Evolutionary conservation across 257 asterid genomes (phyloP).

Genomic region (Petunia axillaris): DNA sequence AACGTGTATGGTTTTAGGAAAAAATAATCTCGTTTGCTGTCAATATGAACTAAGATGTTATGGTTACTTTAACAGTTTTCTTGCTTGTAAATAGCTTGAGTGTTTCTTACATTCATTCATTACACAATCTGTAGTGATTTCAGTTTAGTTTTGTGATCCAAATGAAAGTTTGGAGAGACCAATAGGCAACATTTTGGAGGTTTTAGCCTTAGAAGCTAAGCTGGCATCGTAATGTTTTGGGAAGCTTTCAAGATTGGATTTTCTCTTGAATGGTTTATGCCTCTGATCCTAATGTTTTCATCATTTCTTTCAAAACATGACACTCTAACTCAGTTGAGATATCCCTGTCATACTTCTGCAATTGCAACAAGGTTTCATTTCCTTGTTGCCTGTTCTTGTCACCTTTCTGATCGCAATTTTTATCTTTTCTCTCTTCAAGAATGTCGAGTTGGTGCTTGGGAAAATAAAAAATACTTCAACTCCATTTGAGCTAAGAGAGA

Average conservation of each 20-base stretch:
- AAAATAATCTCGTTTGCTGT: no score
- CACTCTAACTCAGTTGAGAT: neutral
- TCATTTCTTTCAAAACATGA: neutral
- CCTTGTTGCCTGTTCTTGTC: neutral
- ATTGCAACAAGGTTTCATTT: neutral
- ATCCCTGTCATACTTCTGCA: neutral
- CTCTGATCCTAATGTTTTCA: neutral
- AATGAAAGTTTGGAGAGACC: conserved; percentile 8
- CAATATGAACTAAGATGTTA: no score
- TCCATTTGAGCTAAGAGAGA: conserved; percentile 5
- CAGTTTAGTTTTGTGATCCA: conserved; percentile 6
- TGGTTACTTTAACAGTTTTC: no score
- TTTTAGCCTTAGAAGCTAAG: neutral
- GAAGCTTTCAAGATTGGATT: neutral
- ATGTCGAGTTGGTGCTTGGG: conserved; percentile 14
- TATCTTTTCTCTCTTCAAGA: neutral
- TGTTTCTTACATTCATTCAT: no score
- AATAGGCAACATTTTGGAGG: neutral
- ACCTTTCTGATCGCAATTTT: neutral
- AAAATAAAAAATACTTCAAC: neutral
- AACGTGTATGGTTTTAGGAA: no score
- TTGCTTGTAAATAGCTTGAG: no score
- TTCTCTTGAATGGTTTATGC: neutral
- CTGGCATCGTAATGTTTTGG: neutral
- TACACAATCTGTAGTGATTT: neutral